phyloP scores from a whole-genome alignment of 371 early-diverging fungal species.

The Nematocida parisii region DNA sequence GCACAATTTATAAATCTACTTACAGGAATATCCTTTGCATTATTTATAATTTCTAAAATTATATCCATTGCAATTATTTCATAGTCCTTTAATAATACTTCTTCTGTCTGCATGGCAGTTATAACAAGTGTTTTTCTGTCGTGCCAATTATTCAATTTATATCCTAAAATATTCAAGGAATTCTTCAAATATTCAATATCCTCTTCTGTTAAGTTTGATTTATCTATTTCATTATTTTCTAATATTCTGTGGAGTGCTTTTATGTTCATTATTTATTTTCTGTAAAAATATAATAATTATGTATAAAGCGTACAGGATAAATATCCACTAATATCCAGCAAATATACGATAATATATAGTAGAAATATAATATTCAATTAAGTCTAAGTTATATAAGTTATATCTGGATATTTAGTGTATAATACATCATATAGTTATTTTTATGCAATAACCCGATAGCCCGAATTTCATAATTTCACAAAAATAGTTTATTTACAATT shows the following conservation, averaged over 20 bases:
- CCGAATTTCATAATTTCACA: too few relatives aligned
- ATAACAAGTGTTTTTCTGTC: slow-evolving; percentile 24
- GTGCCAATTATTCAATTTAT: slow-evolving; percentile 16
- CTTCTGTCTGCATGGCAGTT: not conserved
- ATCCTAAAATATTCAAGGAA: slow-evolving; percentile 7
- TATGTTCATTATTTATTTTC: slow-evolving; percentile 4
- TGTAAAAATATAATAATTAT: too few relatives aligned
- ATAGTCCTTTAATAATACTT: not conserved
- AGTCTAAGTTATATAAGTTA: too few relatives aligned
- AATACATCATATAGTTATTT: too few relatives aligned
- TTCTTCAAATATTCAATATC: slow-evolving; percentile 18
- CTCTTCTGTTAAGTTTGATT: slow-evolving; percentile 1
- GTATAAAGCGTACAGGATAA: too few relatives aligned
- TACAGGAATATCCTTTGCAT: not conserved
- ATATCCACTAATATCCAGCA: not conserved
- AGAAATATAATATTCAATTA: not conserved
- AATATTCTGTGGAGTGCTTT: slow-evolving; percentile 9
- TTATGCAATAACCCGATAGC: too few relatives aligned
- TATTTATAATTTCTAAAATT: slow-evolving; percentile 3
- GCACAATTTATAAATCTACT: slow-evolving; percentile 2
- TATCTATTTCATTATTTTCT: slow-evolving; percentile 19
- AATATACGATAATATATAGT: not conserved
- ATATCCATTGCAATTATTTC: slow-evolving; percentile 36
- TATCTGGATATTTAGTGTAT: too few relatives aligned
- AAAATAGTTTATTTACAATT: too few relatives aligned